Percentiles rank a stretch among this genome's conserved stretches.
phyloP scores from a whole-genome alignment of 805 yeast genomes.

The Starmerella scarabaei region DNA sequence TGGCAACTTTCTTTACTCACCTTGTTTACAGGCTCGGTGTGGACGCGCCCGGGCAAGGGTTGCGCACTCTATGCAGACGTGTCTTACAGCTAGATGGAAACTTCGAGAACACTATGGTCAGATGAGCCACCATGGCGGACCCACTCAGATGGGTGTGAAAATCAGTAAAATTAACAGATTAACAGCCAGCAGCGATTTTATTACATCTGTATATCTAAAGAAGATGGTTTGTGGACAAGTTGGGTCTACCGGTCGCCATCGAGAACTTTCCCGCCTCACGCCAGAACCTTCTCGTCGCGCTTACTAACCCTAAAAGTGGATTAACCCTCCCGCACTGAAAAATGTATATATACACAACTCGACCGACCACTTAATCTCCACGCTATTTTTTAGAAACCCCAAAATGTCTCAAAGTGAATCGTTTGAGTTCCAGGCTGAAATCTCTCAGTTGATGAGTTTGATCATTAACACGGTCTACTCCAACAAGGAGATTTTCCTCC shows the following conservation, averaged over 20 bases:
- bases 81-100: no score
- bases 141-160: not conserved
- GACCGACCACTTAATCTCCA: no score
- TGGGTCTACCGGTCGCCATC: no score
- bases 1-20: not conserved
- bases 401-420: conserved; percentile 28
- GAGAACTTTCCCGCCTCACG: no score
- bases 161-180: no score
- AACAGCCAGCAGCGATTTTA: no score
- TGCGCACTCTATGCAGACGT: no score
- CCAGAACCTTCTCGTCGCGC: conserved; percentile 15
- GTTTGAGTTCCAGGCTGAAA: conserved; percentile 97
- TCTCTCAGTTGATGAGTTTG: conserved; percentile 99
- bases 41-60: no score
- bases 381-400: no score
- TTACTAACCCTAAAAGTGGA: not conserved
- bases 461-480: conserved; percentile 99
- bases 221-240: not conserved
- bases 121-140: not conserved
- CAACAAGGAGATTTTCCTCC: conserved; percentile 95
- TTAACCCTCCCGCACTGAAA: conserved; percentile 5
- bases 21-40: no score
- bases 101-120: conserved; percentile 3
- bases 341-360: conserved; percentile 9
- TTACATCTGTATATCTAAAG: not conserved